These are phyloP conservation scores for Curvularia eragrostidis DNA, from an alignment of 2,329 filamentous ascomycete genomes.

Conservation along the genomic window DNA sequence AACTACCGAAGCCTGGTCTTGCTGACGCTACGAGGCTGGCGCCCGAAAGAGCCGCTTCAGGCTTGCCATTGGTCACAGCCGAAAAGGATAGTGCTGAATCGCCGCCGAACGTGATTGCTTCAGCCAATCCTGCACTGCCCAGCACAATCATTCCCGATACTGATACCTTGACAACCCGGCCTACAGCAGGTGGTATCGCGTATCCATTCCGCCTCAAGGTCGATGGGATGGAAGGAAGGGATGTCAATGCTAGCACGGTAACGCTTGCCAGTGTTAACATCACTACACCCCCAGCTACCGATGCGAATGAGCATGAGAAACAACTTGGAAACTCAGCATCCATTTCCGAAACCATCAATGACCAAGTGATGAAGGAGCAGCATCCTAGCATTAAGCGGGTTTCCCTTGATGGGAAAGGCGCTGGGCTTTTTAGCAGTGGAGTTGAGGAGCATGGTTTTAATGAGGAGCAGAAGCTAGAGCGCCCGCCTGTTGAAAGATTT, in stretches of 20 bases:
- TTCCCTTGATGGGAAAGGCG: constrained; percentile 56
- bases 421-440: constrained; percentile 28
- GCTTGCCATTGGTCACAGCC: constrained; percentile 25
- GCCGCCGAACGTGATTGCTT: constrained; percentile 28
- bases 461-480: constrained; percentile 13
- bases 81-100: constrained; percentile 1
- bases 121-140: constrained; percentile 34
- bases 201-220: constrained; percentile 75
- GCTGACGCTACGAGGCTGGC: constrained; percentile 40
- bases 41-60: constrained; percentile 37
- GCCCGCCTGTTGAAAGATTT: constrained; percentile 60
- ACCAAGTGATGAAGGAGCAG: constrained; percentile 15
- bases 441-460: neutral
- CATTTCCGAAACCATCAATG: constrained; percentile 11
- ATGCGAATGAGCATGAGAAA: constrained; percentile 26
- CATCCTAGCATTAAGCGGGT: constrained; percentile 58
- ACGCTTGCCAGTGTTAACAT: constrained; percentile 60
- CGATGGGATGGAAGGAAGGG: constrained; percentile 40
- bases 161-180: constrained; percentile 65
- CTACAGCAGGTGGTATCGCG: constrained; percentile 72
- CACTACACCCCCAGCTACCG: constrained; percentile 27
- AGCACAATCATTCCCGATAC: constrained; percentile 55
- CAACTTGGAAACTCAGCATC: constrained; percentile 11
- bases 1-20: constrained; percentile 28
- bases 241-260: constrained; percentile 72